Evolutionary conservation across 306 rosid species (phyloP).

Genomic region (Ochetophila trinervis): DNA sequence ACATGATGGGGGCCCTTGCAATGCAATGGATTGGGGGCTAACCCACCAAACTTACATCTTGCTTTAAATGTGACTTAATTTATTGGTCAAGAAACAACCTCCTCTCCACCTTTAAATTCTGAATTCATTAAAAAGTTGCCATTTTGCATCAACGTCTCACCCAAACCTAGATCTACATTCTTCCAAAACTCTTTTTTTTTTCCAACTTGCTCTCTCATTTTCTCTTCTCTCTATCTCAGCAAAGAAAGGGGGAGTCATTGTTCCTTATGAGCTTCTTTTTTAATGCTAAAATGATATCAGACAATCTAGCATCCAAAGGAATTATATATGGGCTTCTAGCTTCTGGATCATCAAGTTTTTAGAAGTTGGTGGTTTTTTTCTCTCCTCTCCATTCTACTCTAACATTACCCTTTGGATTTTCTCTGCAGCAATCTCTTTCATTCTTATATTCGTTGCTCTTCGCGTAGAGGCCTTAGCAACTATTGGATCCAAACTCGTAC

Average conservation of each 20-base stretch:
- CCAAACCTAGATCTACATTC: no score
- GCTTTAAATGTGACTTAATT: no score
- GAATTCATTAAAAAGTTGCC: no score
- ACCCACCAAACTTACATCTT: no score
- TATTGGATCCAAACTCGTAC: not conserved
- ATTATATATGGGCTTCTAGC: not conserved
- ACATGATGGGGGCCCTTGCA: no score
- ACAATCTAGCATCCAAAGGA: conserved; percentile 12
- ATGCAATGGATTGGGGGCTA: no score
- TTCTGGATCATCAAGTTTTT: not conserved
- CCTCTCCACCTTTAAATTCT: no score
- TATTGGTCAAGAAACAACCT: no score
- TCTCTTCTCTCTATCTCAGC: not conserved
- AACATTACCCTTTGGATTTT: not conserved
- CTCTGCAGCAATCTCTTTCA: not conserved
- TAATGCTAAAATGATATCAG: not conserved
- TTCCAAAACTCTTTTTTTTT: no score
- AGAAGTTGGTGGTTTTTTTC: not conserved
- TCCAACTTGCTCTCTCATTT: not conserved
- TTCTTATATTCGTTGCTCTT: not conserved
- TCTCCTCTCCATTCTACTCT: not conserved
- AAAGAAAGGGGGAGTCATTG: not conserved
- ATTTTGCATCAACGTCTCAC: no score
- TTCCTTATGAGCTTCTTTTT: not conserved
- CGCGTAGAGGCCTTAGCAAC: not conserved